phyloP scores from a whole-genome alignment of 2,329 filamentous ascomycete genomes.

The Penicillium crustosum region DNA sequence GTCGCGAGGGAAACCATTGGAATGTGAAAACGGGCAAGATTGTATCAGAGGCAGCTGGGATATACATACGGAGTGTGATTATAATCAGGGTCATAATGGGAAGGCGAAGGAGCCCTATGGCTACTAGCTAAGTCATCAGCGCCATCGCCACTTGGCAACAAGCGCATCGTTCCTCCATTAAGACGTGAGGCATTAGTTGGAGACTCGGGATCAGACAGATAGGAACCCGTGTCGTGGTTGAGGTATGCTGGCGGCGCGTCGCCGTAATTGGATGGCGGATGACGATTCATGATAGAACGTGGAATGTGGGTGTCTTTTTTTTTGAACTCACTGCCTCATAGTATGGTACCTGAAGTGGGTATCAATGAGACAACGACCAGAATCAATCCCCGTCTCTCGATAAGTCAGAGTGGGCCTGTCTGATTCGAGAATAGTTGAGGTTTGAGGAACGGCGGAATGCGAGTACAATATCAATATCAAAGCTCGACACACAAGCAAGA shows the following conservation, averaged over 20 bases:
- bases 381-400: background rate
- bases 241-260: conserved; percentile 47
- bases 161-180: conserved; percentile 46
- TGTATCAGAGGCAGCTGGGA: conserved; percentile 13
- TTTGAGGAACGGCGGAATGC: conserved; percentile 19
- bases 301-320: conserved; percentile 15
- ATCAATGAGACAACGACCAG: conserved; percentile 3
- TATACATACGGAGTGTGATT: conserved; percentile 42
- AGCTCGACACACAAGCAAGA: conserved; percentile 4
- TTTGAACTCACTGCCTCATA: conserved; percentile 21
- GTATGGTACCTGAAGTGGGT: conserved; percentile 2
- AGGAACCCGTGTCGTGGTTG: conserved; percentile 32
- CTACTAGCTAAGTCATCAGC: conserved; percentile 35
- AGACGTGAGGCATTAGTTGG: conserved; percentile 27
- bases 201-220: conserved; percentile 34
- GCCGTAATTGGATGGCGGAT: conserved; percentile 37
- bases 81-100: conserved; percentile 29
- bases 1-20: conserved; percentile 30
- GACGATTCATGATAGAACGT: conserved; percentile 27
- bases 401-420: conserved; percentile 9
- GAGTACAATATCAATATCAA: background rate
- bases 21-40: conserved; percentile 19
- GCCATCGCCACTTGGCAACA: conserved; percentile 43
- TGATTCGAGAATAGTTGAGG: conserved; percentile 10
- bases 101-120: conserved; percentile 28